Conservation (phyloP, 768 basidiomycete genomes). For the Tephrocybe sp. region DNA sequence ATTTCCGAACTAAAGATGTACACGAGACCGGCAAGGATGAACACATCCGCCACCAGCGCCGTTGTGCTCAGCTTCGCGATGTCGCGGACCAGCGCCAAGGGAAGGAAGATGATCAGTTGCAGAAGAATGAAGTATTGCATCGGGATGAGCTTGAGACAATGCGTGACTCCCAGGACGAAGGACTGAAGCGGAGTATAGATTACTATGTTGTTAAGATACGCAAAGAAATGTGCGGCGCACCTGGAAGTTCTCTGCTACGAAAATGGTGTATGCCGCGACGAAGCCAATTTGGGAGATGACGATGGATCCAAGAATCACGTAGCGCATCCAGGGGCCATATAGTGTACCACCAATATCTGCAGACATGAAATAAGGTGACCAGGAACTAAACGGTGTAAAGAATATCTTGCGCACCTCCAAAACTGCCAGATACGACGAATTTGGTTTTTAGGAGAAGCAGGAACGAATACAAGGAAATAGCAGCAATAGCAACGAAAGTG, state of each 20-base stretch:
- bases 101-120: conserved; percentile 85
- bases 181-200: conserved; percentile 43
- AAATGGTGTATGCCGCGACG: conserved; percentile 90
- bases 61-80: conserved; percentile 93
- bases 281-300: conserved; percentile 88
- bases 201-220: background rate
- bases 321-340: conserved; percentile 93
- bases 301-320: conserved; percentile 84
- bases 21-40: conserved; percentile 85
- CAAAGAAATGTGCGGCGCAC: conserved; percentile 22
- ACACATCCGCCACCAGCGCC: conserved; percentile 90
- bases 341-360: conserved; percentile 89
- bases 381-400: background rate
- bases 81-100: conserved; percentile 86
- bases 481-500: conserved; percentile 76
- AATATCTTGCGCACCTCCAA: conserved; percentile 65
- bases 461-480: conserved; percentile 91
- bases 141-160: conserved; percentile 65
- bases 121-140: conserved; percentile 80
- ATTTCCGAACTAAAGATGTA: conserved; percentile 91
- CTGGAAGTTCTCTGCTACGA: conserved; percentile 88
- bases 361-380: background rate
- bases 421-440: conserved; percentile 85
- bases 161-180: conserved; percentile 77
- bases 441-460: conserved; percentile 86